phyloP scores from a whole-genome alignment of 2,329 filamentous ascomycete species.

The Neocucurbitaria cava region DNA sequence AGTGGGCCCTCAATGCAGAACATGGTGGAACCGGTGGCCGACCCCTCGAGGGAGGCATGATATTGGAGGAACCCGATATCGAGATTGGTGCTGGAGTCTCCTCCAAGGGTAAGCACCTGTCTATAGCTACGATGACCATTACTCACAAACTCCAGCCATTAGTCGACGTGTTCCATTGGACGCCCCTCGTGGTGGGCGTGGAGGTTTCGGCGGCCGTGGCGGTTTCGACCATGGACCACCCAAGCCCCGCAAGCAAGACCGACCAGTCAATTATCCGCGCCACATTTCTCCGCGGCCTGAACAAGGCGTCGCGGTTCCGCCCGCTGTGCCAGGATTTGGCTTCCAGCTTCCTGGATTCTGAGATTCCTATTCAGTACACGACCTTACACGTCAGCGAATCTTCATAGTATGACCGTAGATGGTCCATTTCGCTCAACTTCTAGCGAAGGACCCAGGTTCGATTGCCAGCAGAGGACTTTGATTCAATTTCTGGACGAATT shows the following conservation, averaged over 20 bases:
- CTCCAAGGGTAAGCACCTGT: constrained; percentile 70
- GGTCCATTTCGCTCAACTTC: neutral
- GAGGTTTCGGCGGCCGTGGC: constrained; percentile 20
- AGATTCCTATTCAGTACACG: constrained; percentile 1
- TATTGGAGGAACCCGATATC: constrained; percentile 96
- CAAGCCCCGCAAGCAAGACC: constrained; percentile 41
- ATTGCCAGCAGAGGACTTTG: neutral
- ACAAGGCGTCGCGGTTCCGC: constrained; percentile 58
- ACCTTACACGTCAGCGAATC: neutral
- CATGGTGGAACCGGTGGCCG: constrained; percentile 90
- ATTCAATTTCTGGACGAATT: neutral
- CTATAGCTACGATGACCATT: neutral
- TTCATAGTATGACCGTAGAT: neutral
- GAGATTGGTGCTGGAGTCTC: constrained; percentile 98
- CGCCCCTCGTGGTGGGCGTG: constrained; percentile 25
- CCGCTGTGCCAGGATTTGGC: constrained; percentile 62
- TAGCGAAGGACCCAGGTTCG: too few species aligned
- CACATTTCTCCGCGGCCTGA: constrained; percentile 44
- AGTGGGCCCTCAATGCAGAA: constrained; percentile 95
- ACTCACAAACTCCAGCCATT: constrained; percentile 38
- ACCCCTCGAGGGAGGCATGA: constrained; percentile 80
- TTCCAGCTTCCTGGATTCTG: constrained; percentile 53
- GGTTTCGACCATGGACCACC: constrained; percentile 29
- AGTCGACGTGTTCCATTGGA: constrained; percentile 46
- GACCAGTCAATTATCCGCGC: constrained; percentile 35